Percentiles rank a stretch among this genome's conserved stretches.
phyloP scores from a whole-genome alignment of 352 stramenopile species.

The Aphanomyces cochlioides region DNA sequence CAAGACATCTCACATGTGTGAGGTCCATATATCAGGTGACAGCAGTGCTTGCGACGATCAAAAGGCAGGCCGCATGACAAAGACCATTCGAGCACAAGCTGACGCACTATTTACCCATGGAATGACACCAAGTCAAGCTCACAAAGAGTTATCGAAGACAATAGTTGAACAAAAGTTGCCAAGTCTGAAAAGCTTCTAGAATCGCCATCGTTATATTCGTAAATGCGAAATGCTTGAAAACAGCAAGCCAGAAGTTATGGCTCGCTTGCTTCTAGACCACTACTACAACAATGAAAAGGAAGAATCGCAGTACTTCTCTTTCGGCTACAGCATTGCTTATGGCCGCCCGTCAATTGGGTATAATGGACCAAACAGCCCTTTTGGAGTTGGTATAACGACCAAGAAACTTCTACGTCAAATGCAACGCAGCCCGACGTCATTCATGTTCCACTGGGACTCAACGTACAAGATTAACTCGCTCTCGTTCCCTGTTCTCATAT shows the following conservation, averaged over 20 bases:
- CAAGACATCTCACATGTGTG: not conserved
- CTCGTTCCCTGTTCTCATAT: not conserved
- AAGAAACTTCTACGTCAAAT: not conserved
- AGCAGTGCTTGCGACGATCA: not conserved
- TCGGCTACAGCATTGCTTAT: not conserved
- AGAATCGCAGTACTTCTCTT: not conserved
- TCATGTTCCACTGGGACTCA: not conserved
- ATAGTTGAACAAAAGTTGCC: not conserved
- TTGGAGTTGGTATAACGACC: not conserved
- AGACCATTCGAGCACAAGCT: not conserved
- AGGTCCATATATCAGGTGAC: not conserved
- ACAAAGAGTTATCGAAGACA: not conserved
- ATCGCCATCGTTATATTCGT: not conserved
- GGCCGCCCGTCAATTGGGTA: not conserved
- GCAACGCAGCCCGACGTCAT: not conserved
- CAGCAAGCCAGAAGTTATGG: slow-evolving; percentile 4
- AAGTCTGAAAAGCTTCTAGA: not conserved
- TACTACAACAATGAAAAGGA: not conserved
- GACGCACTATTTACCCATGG: not conserved
- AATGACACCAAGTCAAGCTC: not conserved
- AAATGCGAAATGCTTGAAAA: not conserved
- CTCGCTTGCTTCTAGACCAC: not conserved
- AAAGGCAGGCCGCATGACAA: not conserved
- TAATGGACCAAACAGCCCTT: not conserved
- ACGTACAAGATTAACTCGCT: slow-evolving; percentile 2